These are phyloP conservation scores for Coemansia asiatica DNA, from an alignment of 192 early-diverging fungal genomes.

Conservation along the genomic window DNA sequence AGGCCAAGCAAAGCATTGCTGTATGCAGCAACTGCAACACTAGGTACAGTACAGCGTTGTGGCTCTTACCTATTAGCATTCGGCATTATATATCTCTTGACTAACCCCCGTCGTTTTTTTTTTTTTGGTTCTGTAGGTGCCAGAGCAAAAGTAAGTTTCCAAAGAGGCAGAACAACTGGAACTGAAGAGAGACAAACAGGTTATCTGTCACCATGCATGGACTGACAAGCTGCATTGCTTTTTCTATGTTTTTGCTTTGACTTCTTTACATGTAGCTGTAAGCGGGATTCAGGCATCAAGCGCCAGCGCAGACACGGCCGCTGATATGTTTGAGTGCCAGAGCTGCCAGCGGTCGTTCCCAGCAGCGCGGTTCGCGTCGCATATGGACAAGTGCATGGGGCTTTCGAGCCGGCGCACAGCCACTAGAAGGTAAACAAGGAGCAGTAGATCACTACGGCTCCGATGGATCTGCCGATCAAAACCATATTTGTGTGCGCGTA, in stretches of 20 bases:
- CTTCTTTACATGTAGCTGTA: not conserved
- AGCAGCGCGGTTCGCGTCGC: slow-evolving; percentile 84
- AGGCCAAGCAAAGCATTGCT: slow-evolving; percentile 60
- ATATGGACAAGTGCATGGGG: slow-evolving; percentile 91
- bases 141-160: slow-evolving; percentile 39
- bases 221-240: slow-evolving; percentile 4
- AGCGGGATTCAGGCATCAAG: not conserved
- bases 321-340: slow-evolving; percentile 71
- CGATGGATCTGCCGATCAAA: not conserved
- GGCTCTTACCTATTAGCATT: not conserved
- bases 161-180: not conserved
- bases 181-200: not conserved
- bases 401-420: slow-evolving; percentile 57
- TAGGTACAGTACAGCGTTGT: slow-evolving; percentile 55
- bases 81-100: not conserved
- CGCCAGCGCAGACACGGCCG: slow-evolving; percentile 1
- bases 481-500: not conserved
- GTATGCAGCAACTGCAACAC: slow-evolving; percentile 76
- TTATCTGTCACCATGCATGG: not conserved
- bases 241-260: slow-evolving; percentile 17
- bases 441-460: not conserved
- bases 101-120: too few relatives aligned
- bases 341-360: slow-evolving; percentile 77
- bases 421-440: slow-evolving; percentile 42
- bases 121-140: slow-evolving; percentile 51